Evolutionary conservation across 345 rosid genomes (phyloP).

Genomic region (Rhizophora apiculata): DNA sequence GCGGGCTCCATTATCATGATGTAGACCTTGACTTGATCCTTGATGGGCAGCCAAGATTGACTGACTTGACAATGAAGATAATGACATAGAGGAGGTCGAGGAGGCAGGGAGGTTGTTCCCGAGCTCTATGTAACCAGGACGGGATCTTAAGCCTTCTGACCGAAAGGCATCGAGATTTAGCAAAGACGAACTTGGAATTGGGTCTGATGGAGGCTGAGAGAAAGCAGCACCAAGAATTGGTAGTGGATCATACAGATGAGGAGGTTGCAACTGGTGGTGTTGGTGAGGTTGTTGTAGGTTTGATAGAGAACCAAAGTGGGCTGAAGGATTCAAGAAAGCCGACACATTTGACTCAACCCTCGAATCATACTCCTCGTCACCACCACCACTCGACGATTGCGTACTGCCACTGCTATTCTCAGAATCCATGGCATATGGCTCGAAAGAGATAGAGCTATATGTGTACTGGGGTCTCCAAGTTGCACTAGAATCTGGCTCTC

Average conservation of each 20-base stretch:
- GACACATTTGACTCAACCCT: constrained; percentile 30
- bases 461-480: constrained; percentile 15
- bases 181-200: constrained; percentile 25
- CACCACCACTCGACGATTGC: constrained; percentile 73
- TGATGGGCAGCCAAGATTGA: constrained; percentile 20
- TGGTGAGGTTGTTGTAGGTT: constrained; percentile 29
- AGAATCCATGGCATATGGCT: constrained; percentile 55
- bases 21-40: constrained; percentile 19
- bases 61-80: constrained; percentile 16
- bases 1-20: constrained; percentile 20
- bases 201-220: constrained; percentile 34
- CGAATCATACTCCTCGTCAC: constrained; percentile 54
- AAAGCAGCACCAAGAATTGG: constrained; percentile 30
- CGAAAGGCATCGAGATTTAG: constrained; percentile 29
- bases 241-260: constrained; percentile 34
- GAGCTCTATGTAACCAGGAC: constrained; percentile 21
- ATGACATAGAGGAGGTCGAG: neutral
- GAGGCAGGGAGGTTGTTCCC: constrained; percentile 15
- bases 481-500: neutral
- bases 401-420: constrained; percentile 61
- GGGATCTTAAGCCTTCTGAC: constrained; percentile 27
- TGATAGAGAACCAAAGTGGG: constrained; percentile 28
- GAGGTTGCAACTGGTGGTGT: constrained; percentile 19
- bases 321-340: constrained; percentile 37
- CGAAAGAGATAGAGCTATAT: constrained; percentile 3